Percentiles rank a stretch among this genome's conserved stretches.
phyloP scores from a whole-genome alignment of 805 yeast species.

The Groenewaldozyma salmanticensis region DNA sequence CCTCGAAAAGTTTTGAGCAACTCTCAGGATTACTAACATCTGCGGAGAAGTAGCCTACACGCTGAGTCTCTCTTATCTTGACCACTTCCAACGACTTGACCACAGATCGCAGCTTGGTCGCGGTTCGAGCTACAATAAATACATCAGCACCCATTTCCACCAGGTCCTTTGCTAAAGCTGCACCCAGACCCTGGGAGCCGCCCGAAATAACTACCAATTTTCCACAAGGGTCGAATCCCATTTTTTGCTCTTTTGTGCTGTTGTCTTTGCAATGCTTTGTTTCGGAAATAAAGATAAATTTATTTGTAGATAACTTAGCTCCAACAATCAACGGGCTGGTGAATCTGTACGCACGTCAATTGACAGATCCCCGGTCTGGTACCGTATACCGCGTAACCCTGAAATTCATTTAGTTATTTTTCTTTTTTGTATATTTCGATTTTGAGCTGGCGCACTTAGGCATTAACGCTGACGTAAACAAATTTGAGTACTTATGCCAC shows the following conservation, averaged over 20 bases:
- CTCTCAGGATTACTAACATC: constrained; percentile 53
- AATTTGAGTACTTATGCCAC: no score
- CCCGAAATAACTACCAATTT: constrained; percentile 71
- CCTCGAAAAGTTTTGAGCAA: constrained; percentile 37
- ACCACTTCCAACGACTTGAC: constrained; percentile 34
- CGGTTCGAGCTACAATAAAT: constrained; percentile 69
- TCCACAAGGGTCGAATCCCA: constrained; percentile 4
- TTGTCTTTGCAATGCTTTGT: background rate
- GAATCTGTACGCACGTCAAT: no score
- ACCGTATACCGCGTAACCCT: no score
- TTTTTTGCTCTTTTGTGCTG: background rate
- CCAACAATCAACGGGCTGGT: background rate
- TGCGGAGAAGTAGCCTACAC: constrained; percentile 40
- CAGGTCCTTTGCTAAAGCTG: constrained; percentile 56
- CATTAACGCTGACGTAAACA: no score
- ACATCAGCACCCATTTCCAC: constrained; percentile 51
- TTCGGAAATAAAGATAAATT: background rate
- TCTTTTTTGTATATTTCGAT: no score
- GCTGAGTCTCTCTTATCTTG: constrained; percentile 26
- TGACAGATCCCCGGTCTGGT: no score
- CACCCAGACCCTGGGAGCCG: constrained; percentile 91
- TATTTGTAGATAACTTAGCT: background rate
- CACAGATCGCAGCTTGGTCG: constrained; percentile 42
- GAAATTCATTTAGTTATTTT: no score
- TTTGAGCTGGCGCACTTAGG: no score